Conservation (phyloP, 345 rosid genomes). For the Isatis tinctoria region DNA sequence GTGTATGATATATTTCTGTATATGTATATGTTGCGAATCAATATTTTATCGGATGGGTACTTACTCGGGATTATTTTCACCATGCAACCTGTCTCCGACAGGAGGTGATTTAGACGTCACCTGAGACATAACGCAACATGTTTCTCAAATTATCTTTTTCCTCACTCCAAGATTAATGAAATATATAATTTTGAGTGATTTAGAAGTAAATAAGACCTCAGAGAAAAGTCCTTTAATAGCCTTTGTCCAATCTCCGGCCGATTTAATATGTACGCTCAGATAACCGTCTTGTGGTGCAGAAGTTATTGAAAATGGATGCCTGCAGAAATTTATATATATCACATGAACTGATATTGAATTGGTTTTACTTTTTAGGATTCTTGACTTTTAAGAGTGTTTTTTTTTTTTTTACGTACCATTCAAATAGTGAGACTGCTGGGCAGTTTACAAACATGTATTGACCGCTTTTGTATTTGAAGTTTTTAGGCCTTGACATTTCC, state of each 20-base stretch:
- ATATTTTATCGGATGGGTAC: background rate
- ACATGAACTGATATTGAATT: background rate
- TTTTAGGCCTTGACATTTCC: constrained; percentile 70
- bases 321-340: constrained; percentile 39
- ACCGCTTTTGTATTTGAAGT: constrained; percentile 80
- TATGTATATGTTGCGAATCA: background rate
- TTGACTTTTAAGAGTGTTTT: background rate
- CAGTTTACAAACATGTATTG: constrained; percentile 93
- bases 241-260: constrained; percentile 83
- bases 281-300: constrained; percentile 83
- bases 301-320: constrained; percentile 94
- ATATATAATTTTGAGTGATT: background rate
- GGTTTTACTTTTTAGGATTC: background rate
- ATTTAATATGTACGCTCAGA: constrained; percentile 76
- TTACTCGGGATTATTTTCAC: constrained; percentile 7
- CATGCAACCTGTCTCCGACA: background rate
- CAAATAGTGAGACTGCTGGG: constrained; percentile 70
- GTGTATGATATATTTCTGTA: background rate
- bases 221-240: constrained; percentile 64
- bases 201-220: constrained; percentile 34
- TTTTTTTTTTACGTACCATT: constrained; percentile 46
- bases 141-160: background rate
- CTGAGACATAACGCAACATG: background rate
- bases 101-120: background rate
- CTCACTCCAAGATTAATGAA: background rate